These are phyloP conservation scores for Curvularia eragrostidis DNA, from an alignment of 2,329 filamentous ascomycete genomes.

Conservation along the genomic window DNA sequence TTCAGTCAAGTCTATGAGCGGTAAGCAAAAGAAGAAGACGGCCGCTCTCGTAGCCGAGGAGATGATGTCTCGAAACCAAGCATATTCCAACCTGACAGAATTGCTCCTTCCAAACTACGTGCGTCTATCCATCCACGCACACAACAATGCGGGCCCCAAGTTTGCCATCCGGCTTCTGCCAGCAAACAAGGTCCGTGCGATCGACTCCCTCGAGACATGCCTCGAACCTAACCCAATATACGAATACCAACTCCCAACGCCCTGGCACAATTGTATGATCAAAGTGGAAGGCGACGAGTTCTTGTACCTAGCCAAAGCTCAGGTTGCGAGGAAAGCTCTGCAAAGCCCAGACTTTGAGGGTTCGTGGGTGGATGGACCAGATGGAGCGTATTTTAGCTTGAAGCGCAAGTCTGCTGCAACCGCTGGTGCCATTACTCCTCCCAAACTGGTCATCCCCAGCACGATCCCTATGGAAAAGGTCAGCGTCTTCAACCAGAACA, in stretches of 20 bases:
- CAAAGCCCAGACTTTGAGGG: conserved; percentile 30
- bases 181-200: conserved; percentile 38
- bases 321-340: conserved; percentile 36
- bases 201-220: conserved; percentile 42
- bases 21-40: conserved; percentile 47
- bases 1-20: conserved; percentile 33
- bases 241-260: conserved; percentile 51
- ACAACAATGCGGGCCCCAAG: conserved; percentile 53
- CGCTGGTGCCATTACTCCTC: conserved; percentile 2
- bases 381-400: conserved; percentile 37
- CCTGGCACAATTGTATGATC: conserved; percentile 55
- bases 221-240: conserved; percentile 35
- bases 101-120: conserved; percentile 55
- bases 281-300: conserved; percentile 41
- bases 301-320: conserved; percentile 36
- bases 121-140: conserved; percentile 58
- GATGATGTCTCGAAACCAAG: conserved; percentile 55
- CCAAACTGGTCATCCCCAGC: conserved; percentile 25
- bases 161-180: conserved; percentile 53
- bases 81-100: conserved; percentile 58
- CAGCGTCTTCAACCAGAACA: conserved; percentile 31
- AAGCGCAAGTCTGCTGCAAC: conserved; percentile 23
- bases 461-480: conserved; percentile 23
- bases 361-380: conserved; percentile 35
- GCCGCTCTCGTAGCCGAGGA: conserved; percentile 45